phyloP scores from a whole-genome alignment of 176 grass and related monocot species.

The Raddia distichophylla region DNA sequence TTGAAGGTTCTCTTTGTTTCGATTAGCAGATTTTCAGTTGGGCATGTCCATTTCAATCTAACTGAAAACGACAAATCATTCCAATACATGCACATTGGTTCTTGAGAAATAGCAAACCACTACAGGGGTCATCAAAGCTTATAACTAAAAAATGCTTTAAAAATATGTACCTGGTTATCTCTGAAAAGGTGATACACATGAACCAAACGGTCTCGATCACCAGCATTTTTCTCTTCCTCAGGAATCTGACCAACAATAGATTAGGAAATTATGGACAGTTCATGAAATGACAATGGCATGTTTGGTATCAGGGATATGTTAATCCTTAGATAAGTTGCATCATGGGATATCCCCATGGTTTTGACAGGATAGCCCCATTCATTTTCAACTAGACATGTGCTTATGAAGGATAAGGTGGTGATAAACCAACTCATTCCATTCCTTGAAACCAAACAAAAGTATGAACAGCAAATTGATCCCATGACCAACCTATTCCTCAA shows the following conservation, averaged over 20 bases:
- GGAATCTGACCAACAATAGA: constrained; percentile 47
- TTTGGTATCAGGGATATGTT: neutral
- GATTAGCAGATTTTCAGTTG: neutral
- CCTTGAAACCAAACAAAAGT: neutral
- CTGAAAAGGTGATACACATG: constrained; percentile 64
- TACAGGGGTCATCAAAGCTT: neutral
- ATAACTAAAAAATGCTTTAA: constrained; percentile 5
- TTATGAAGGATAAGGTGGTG: constrained; percentile 5
- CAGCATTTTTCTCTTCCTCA: constrained; percentile 64
- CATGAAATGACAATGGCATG: neutral
- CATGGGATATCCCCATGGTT: neutral
- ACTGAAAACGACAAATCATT: neutral
- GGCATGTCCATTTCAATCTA: neutral
- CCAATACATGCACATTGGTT: neutral
- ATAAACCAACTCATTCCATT: neutral
- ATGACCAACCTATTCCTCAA: neutral
- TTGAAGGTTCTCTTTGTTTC: neutral
- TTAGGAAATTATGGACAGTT: neutral
- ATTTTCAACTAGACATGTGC: neutral
- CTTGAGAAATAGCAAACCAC: constrained; percentile 13
- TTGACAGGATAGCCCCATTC: neutral
- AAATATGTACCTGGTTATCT: constrained; percentile 49
- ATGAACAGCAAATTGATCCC: neutral
- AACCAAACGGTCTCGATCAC: constrained; percentile 59
- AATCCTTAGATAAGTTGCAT: neutral